Conservation (phyloP, 345 rosid genomes). For the Sonneratia alba region DNA sequence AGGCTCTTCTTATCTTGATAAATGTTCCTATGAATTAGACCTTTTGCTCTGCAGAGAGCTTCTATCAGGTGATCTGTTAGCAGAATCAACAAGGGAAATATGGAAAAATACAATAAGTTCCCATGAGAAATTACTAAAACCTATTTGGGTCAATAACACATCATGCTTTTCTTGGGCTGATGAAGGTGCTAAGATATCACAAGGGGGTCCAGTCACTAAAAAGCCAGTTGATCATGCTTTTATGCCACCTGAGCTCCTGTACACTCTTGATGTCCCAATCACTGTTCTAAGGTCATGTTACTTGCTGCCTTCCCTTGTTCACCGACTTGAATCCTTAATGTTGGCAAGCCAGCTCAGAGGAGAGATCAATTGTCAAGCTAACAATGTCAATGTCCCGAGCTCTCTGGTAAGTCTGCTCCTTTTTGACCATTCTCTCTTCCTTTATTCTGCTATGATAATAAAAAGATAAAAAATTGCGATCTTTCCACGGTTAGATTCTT, state of each 20-base stretch:
- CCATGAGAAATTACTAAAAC: not conserved
- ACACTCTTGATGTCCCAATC: constrained; percentile 37
- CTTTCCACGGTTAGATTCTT: constrained; percentile 42
- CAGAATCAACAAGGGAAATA: not conserved
- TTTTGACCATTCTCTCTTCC: not conserved
- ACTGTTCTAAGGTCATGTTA: constrained; percentile 46
- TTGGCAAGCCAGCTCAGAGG: constrained; percentile 84
- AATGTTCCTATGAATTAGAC: not conserved
- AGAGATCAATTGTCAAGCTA: constrained; percentile 43
- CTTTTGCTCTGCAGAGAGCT: not conserved
- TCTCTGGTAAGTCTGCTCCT: constrained; percentile 41
- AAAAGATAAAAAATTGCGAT: not conserved
- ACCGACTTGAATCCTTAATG: constrained; percentile 73
- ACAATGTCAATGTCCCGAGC: constrained; percentile 43
- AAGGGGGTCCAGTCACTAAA: constrained; percentile 18
- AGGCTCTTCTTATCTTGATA: not conserved
- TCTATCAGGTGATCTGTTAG: not conserved
- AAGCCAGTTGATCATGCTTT: constrained; percentile 44
- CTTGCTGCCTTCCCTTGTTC: constrained; percentile 77
- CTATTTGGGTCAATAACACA: not conserved
- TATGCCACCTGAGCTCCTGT: constrained; percentile 85
- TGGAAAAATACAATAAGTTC: not conserved
- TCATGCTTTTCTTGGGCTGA: constrained; percentile 1
- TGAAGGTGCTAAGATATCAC: constrained; percentile 21
- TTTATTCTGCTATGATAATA: not conserved